Evolutionary conservation across 306 rosid genomes (phyloP).

Genomic region (Pterocarpus santalinus): DNA sequence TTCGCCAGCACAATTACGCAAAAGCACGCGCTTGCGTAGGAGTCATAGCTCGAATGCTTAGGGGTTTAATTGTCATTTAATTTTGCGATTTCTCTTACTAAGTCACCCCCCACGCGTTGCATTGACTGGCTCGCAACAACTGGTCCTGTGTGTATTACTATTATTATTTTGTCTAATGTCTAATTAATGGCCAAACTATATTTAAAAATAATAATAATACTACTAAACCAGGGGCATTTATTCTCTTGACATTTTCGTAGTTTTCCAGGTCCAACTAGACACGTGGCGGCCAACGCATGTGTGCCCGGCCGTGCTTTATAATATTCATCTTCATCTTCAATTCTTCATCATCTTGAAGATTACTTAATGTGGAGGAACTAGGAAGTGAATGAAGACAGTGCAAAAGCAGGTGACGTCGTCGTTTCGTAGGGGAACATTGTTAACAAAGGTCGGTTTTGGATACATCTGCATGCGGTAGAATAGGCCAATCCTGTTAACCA

Average conservation of each 20-base stretch:
- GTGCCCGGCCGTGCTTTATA: neutral
- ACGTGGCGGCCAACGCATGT: slow-evolving; percentile 46
- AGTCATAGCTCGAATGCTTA: neutral
- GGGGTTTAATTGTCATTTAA: slow-evolving; percentile 40
- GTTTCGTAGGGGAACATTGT: neutral
- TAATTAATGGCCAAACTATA: neutral
- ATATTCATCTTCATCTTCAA: slow-evolving; percentile 24
- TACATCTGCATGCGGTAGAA: neutral
- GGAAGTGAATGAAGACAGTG: neutral
- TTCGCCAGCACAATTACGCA: neutral
- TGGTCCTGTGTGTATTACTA: neutral
- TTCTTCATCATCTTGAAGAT: neutral
- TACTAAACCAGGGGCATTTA: slow-evolving; percentile 27
- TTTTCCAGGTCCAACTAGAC: neutral
- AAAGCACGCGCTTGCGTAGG: neutral
- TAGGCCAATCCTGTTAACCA: slow-evolving; percentile 17
- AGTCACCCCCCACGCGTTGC: slow-evolving; percentile 67
- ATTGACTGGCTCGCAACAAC: slow-evolving; percentile 56
- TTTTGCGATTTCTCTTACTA: neutral
- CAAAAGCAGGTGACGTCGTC: slow-evolving; percentile 32
- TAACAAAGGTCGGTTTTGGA: slow-evolving; percentile 23
- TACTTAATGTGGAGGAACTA: neutral
- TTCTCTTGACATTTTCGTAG: slow-evolving; percentile 8
- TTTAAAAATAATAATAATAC: neutral
- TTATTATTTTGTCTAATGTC: neutral